Evolutionary conservation across 192 early-diverging fungal species (phyloP).

Genomic region (Backusella macrospora): DNA sequence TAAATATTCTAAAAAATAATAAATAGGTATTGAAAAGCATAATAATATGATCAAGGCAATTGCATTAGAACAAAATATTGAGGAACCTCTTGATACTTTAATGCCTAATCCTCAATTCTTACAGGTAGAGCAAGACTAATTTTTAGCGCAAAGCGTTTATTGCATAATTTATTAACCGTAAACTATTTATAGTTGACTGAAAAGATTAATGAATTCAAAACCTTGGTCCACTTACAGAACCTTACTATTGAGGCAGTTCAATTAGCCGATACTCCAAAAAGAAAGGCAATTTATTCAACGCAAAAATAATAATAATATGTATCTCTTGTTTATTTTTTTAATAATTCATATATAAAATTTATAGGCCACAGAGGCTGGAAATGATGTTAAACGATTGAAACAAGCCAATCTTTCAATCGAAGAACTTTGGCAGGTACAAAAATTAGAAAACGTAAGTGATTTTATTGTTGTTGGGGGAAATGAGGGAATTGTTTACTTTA

Average conservation of each 20-base stretch:
- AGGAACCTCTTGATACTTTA: background rate
- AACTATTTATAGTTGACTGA: background rate
- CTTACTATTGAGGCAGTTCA: background rate
- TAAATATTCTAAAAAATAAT: background rate
- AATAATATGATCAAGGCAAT: background rate
- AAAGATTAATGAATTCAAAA: background rate
- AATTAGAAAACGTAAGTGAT: no score
- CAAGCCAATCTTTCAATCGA: no score
- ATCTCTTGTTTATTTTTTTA: background rate
- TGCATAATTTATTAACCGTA: background rate
- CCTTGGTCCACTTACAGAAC: background rate
- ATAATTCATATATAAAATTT: background rate
- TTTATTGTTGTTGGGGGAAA: no score
- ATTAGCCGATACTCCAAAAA: background rate
- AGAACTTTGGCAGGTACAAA: no score
- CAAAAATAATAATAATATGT: background rate
- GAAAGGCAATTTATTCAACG: background rate
- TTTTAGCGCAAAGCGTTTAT: background rate
- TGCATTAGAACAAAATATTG: slow-evolving; percentile 3
- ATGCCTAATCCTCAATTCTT: background rate
- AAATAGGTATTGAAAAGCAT: slow-evolving; percentile 3
- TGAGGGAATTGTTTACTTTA: no score
- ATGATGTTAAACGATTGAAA: no score
- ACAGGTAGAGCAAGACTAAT: background rate
- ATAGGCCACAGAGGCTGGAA: background rate